Conservation (phyloP, 2,329 filamentous ascomycete genomes). For the Teratosphaeria viscida region DNA sequence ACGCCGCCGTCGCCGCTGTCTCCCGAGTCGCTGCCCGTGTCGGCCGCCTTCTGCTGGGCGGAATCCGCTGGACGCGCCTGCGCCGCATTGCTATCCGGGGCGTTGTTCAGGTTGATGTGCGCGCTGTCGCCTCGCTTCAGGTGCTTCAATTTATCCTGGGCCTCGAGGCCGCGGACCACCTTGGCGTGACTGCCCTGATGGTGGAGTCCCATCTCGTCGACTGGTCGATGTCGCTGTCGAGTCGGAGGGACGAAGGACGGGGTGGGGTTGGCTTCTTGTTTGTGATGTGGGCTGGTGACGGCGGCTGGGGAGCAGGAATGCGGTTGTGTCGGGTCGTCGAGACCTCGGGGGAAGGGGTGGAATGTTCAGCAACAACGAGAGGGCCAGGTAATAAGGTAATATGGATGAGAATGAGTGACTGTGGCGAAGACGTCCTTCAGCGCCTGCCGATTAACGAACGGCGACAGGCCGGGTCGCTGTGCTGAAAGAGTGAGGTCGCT, state of each 20-base stretch:
- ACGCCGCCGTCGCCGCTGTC: conserved; percentile 9
- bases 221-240: conserved; percentile 3
- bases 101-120: conserved; percentile 16
- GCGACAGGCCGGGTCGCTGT: background rate
- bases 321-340: conserved; percentile 3
- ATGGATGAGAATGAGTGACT: background rate
- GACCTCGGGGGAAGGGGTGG: conserved; percentile 2
- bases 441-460: background rate
- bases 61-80: conserved; percentile 6
- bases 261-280: background rate
- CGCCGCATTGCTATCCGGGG: conserved; percentile 13
- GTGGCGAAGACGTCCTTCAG: background rate
- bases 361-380: conserved; percentile 8
- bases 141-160: conserved; percentile 13
- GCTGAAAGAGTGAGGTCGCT: background rate
- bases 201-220: conserved; percentile 20
- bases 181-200: conserved; percentile 18
- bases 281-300: background rate
- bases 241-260: background rate
- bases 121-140: conserved; percentile 19
- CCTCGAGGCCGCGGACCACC: conserved; percentile 19
- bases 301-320: conserved; percentile 5
- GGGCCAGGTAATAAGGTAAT: background rate
- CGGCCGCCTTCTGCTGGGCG: conserved; percentile 1
- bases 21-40: background rate